Percentiles rank a stretch among this genome's conserved stretches.
phyloP scores from a whole-genome alignment of 495 filamentous ascomycete species.

The Haplographium delicatum region DNA sequence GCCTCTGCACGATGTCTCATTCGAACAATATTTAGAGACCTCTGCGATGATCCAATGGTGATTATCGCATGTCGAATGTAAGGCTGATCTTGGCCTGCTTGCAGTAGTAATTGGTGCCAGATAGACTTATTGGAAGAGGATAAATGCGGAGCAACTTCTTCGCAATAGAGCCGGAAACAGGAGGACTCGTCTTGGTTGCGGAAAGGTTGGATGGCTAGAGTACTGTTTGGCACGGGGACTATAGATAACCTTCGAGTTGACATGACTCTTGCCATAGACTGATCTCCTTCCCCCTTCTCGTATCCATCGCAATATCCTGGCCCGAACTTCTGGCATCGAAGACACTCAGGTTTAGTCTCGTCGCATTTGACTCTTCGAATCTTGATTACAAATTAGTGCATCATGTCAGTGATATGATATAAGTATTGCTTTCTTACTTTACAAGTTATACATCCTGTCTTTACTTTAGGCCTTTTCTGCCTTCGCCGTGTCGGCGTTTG shows the following conservation, averaged over 20 bases:
- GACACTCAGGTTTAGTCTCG: constrained; percentile 48
- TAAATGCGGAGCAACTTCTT: constrained; percentile 48
- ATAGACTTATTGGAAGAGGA: constrained; percentile 54
- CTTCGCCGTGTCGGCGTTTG: constrained; percentile 1
- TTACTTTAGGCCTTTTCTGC: constrained; percentile 14
- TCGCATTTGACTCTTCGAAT: constrained; percentile 50
- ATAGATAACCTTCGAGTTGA: neutral
- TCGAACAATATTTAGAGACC: neutral
- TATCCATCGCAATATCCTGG: constrained; percentile 48
- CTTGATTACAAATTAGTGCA: neutral
- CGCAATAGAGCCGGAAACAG: constrained; percentile 53
- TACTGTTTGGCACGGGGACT: neutral
- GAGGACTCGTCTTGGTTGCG: constrained; percentile 38
- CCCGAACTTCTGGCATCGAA: constrained; percentile 45
- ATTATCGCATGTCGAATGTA: constrained; percentile 60
- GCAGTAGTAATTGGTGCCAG: constrained; percentile 50
- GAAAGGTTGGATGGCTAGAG: constrained; percentile 8
- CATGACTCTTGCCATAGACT: neutral
- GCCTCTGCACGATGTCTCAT: no score
- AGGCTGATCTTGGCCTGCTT: constrained; percentile 53
- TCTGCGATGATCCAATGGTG: constrained; percentile 55
- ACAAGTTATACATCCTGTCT: constrained; percentile 18
- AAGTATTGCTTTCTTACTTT: constrained; percentile 3
- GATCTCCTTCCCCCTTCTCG: constrained; percentile 13
- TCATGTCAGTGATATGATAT: neutral